Conservation (phyloP, 2,329 filamentous ascomycete species). For the Colletotrichum godetiae region DNA sequence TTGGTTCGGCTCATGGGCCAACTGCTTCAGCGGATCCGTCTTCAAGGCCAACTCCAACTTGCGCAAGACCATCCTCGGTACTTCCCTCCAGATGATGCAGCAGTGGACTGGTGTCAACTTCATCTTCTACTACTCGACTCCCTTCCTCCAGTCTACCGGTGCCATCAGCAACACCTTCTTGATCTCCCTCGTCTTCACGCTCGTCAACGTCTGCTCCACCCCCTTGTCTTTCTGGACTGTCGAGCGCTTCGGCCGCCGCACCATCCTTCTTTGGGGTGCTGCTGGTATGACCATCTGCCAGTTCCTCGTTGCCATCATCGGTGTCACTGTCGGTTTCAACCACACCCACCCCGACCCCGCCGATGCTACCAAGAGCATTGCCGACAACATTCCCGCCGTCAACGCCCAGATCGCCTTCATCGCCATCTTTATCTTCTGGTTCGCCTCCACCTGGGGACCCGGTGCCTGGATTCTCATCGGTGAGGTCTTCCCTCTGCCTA, state of each 20-base stretch:
- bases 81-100: constrained; percentile 84
- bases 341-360: constrained; percentile 57
- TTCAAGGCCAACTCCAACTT: constrained; percentile 73
- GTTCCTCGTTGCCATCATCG: constrained; percentile 85
- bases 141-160: constrained; percentile 83
- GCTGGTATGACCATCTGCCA: constrained; percentile 87
- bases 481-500: constrained; percentile 90
- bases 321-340: constrained; percentile 70
- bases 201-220: constrained; percentile 89
- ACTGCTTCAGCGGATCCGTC: constrained; percentile 75
- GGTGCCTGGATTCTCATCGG: constrained; percentile 86
- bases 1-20: constrained; percentile 76
- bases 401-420: constrained; percentile 87
- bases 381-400: constrained; percentile 67
- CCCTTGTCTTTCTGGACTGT: constrained; percentile 89
- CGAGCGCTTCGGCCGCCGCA: constrained; percentile 83
- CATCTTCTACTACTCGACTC: constrained; percentile 88
- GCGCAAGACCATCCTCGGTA: constrained; percentile 77
- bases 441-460: constrained; percentile 89
- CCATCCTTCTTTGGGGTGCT: constrained; percentile 82
- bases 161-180: constrained; percentile 84
- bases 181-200: constrained; percentile 85
- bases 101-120: constrained; percentile 91
- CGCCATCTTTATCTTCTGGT: constrained; percentile 93
- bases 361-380: constrained; percentile 51